Conservation (phyloP, 495 filamentous ascomycete species). For the Penicillium canariense region DNA sequence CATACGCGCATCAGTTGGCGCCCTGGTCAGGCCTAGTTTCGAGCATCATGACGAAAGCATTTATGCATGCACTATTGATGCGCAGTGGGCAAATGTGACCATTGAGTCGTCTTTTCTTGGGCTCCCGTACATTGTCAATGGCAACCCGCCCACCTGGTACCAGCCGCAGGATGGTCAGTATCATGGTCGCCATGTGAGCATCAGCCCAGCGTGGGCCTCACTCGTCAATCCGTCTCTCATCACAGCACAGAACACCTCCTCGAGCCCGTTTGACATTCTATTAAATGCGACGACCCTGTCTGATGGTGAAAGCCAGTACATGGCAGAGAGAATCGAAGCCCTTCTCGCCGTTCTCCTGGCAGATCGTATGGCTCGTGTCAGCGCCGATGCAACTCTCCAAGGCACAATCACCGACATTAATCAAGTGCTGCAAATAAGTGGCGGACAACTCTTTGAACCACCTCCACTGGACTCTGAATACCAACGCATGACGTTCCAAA, state of each 20-base stretch:
- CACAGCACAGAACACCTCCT: not conserved
- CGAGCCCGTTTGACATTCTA: not conserved
- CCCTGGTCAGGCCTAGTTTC: not conserved
- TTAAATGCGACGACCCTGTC: not conserved
- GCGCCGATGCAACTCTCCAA: not conserved
- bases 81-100: not conserved
- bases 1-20: not conserved
- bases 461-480: not conserved
- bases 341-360: not conserved
- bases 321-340: conserved; percentile 1
- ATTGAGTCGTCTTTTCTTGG: not conserved
- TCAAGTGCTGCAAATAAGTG: not conserved
- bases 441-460: not conserved
- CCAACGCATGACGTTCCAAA: not conserved
- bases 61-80: not conserved
- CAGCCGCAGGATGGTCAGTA: not conserved
- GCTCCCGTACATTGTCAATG: not conserved
- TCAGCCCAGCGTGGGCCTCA: not conserved
- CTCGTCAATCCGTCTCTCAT: not conserved
- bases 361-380: not conserved
- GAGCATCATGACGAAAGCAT: not conserved
- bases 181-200: not conserved
- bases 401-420: not conserved
- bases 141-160: not conserved
- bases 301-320: not conserved